Base-by-base conservation (phyloP, 441 rosid species). In the Erysimum pusillum region DNA sequence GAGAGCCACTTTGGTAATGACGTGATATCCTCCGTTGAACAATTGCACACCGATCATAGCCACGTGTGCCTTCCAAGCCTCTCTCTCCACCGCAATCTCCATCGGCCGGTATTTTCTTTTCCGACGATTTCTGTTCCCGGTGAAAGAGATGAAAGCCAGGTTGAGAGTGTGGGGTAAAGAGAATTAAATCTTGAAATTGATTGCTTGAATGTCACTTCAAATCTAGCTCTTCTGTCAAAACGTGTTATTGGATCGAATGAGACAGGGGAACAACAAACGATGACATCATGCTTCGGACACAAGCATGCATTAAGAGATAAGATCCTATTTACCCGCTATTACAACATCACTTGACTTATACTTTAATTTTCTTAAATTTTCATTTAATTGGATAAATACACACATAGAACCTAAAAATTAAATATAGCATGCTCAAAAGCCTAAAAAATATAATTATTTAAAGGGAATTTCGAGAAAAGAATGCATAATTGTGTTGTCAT, bases 1-100 rank as follows among this genome's bases (percentile, higher is more conserved):
- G 71, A 96, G 97, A 68, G 98, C 99, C 13, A 91, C 88, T 84
- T 96, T 96, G 77, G 98, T 94, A 39, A 96, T 90, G 7, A 96
- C 98, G 56, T 92, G 98, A 80, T 96, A 92, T 0, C 98, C 98
- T 61, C 99, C 99, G 65, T 85, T 76, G 83, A 89, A 73, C 35
- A 96, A 74, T 80, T 96, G 99, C 36, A 94, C 97, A 78, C 83
- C 13, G 48, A 84, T 92, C 99, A 96, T 83, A 15, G 92, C 91
- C 36, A 82, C 82, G 56, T 96, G 98, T 18, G 99, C 99, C 72
- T 70, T 89, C 90, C 85, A 69, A 3, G 75, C 82, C 9, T 89
- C 96, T 58, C 79, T 82, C 31, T 84, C 87, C 71, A 36, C 12
- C 4, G 2, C 88, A 56, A 70, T 80, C 42, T 70, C 73, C 81